Evolutionary conservation across 75 land plant species (phyloP), one percentile per base, ranked within the genome.

Genomic region (Sequoia sempervirens): DNA sequence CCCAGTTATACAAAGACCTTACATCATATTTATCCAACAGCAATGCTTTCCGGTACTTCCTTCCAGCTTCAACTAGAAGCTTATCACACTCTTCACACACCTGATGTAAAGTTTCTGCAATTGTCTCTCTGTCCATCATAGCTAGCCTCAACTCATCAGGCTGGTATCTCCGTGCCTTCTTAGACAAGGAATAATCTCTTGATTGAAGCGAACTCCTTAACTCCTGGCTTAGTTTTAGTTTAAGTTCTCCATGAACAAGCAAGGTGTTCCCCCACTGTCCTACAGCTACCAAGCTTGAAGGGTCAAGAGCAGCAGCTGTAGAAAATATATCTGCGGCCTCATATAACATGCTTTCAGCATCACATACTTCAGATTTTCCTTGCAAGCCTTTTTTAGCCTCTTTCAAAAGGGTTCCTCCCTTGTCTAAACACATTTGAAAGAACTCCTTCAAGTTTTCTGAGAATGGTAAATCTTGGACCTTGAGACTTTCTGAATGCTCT

Each of bases 1-100:
- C 99, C 99, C 99, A 97, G 74, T 97, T 97, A 82, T 97, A 95
- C 18, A 97, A 86, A 53, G 99, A 92, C 83, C 93, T 89, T 41
- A 89, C 81, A 87, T 97, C 98, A 79, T 85, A 85, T 40, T 90
- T 87, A 86, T 94, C 96, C 79, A 95, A 87, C 46, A 92, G 86
- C 80, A 97, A 89, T 20, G 95, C 99, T 80, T 83, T 81, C 76
- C 92, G 87, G 84, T 95, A 97, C 61, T 91, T 94, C 83, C 95
- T 90, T 80, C 99, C 99, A 23, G 99, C 96, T 85, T 91, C 91
- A 83, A 95, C 87, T 69, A 97, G 93, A 38, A 97, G 93, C 28
- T 92, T 87, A 88, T 95, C 96, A 90, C 98, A 97, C 84, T 97
- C 96, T 83, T 95, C 93, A 89, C 94, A 94, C 34, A 88, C 91